Percentiles rank a stretch among this genome's conserved stretches.
Conservation (phyloP, 306 rosid species). For the Canavalia gladiata region DNA sequence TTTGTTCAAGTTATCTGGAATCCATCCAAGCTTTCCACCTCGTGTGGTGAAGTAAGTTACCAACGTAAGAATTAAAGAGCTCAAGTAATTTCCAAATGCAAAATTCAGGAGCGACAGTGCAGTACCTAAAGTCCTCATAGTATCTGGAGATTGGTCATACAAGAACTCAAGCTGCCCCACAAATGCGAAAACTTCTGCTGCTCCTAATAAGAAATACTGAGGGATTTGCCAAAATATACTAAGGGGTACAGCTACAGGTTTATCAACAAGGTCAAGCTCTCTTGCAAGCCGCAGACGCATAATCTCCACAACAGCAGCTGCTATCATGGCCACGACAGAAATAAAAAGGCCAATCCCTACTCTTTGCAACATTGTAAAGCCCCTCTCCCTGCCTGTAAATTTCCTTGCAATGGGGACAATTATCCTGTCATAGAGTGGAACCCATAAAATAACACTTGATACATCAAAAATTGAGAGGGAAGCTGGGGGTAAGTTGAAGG, state of each 20-base stretch:
- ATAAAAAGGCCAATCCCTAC: slow-evolving; percentile 84
- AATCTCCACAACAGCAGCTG: slow-evolving; percentile 86
- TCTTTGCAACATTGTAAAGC: slow-evolving; percentile 78
- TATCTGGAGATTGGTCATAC: slow-evolving; percentile 87
- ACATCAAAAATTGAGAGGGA: slow-evolving; percentile 81
- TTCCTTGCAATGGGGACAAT: slow-evolving; percentile 80
- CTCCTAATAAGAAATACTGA: slow-evolving; percentile 83
- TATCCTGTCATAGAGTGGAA: slow-evolving; percentile 77
- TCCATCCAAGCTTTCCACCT: slow-evolving; percentile 78
- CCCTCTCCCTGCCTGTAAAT: slow-evolving; percentile 77
- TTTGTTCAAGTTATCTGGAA: slow-evolving; percentile 79
- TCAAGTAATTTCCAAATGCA: slow-evolving; percentile 82
- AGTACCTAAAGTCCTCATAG: slow-evolving; percentile 81
- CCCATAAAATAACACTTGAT: slow-evolving; percentile 84
- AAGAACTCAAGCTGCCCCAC: slow-evolving; percentile 91
- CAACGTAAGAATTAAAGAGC: slow-evolving; percentile 78
- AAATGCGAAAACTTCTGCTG: slow-evolving; percentile 80
- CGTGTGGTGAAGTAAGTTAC: slow-evolving; percentile 80
- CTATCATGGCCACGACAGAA: slow-evolving; percentile 80
- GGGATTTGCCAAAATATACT: slow-evolving; percentile 88
- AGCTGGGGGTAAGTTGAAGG: slow-evolving; percentile 85
- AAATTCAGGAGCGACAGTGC: slow-evolving; percentile 72
- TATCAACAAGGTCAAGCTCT: slow-evolving; percentile 69
- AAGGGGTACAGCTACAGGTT: slow-evolving; percentile 71
- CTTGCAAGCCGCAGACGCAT: slow-evolving; percentile 67